Conservation (phyloP, 164 flowering plant species). For the Dillenia suffruticosa region DNA sequence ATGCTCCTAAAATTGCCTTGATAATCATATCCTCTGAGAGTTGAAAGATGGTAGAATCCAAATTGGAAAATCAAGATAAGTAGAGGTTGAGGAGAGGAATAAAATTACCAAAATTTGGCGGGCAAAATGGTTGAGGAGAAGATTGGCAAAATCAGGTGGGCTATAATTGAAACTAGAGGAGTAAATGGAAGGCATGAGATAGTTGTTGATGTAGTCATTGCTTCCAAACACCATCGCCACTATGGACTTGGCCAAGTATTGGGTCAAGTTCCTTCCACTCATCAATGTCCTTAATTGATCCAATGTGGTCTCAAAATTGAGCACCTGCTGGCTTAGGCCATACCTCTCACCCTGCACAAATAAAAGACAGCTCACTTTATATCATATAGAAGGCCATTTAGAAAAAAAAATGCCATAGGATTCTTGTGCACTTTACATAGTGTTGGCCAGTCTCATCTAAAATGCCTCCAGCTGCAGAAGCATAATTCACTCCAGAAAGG, state of each 20-base stretch:
- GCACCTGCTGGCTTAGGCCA: constrained; percentile 59
- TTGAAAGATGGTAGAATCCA: not conserved
- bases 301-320: constrained; percentile 55
- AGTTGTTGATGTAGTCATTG: constrained; percentile 78
- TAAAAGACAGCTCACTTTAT: not conserved
- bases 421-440: constrained; percentile 26
- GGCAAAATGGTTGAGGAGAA: constrained; percentile 54
- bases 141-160: constrained; percentile 47
- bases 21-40: no score
- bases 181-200: constrained; percentile 58
- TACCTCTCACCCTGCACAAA: constrained; percentile 56
- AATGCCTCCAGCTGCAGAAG: constrained; percentile 78
- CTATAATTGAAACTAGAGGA: constrained; percentile 36
- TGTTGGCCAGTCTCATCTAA: constrained; percentile 69
- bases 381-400: not conserved
- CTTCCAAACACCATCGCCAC: constrained; percentile 58
- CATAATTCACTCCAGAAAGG: constrained; percentile 61
- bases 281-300: constrained; percentile 31
- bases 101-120: constrained; percentile 43
- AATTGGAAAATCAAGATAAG: not conserved
- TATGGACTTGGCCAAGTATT: constrained; percentile 46
- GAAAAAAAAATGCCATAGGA: no score
- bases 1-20: no score
- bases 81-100: not conserved
- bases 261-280: constrained; percentile 23